Conservation (phyloP, 805 yeast species). For the Pichia eremophila region DNA sequence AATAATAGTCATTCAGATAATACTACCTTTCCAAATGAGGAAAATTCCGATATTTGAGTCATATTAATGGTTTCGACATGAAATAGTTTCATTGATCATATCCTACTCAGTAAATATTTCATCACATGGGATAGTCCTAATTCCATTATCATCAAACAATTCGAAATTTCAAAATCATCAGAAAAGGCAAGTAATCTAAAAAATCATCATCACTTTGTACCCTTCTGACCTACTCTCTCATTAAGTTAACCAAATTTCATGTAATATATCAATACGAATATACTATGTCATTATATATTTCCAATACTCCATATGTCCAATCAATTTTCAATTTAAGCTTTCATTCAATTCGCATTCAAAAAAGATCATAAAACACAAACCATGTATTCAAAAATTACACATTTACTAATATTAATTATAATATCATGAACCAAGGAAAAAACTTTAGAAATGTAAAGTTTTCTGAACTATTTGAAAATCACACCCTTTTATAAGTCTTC, state of each 20-base stretch:
- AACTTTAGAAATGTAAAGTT: neutral
- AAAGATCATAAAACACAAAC: neutral
- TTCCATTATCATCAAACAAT: neutral
- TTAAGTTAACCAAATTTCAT: no score
- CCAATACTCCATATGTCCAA: neutral
- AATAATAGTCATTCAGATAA: no score
- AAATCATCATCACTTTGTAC: neutral
- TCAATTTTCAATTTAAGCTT: neutral
- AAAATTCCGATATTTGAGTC: neutral
- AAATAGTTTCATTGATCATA: slow-evolving; percentile 6
- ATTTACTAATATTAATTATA: no score
- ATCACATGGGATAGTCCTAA: slow-evolving; percentile 9
- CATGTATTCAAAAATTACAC: no score
- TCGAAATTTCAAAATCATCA: no score
- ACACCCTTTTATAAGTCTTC: neutral
- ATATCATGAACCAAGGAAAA: neutral
- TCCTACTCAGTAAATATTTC: slow-evolving; percentile 1
- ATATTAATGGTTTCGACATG: slow-evolving; percentile 4
- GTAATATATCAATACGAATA: no score
- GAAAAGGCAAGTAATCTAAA: no score
- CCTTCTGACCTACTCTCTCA: no score
- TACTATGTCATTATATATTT: neutral
- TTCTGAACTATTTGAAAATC: neutral
- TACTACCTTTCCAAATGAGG: no score
- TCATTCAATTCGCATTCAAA: neutral